These are phyloP conservation scores for Mycena vulgaris DNA, from an alignment of 768 basidiomycete species.

Conservation along the genomic window DNA sequence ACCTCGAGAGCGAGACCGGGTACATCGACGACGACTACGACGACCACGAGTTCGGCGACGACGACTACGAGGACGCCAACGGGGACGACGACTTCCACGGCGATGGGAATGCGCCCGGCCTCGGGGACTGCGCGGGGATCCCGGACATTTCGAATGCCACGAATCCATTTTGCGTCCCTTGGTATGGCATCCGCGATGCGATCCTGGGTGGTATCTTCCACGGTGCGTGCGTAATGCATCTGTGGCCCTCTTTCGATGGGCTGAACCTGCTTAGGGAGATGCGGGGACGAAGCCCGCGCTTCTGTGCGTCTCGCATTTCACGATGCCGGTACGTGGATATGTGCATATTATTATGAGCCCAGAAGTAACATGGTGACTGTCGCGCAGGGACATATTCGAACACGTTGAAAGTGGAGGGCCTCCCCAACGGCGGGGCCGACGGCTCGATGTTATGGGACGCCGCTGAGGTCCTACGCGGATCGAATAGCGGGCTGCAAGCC, in stretches of 20 bases:
- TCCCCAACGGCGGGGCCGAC: slow-evolving; percentile 22
- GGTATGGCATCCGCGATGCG: too few species aligned
- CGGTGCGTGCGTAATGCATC: not conserved
- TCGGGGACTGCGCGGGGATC: not conserved
- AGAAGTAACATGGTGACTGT: too few species aligned
- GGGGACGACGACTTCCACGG: not conserved
- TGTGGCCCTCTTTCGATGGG: not conserved
- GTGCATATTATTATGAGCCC: too few species aligned
- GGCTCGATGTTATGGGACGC: slow-evolving; percentile 22
- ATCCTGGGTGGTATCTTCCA: slow-evolving; percentile 12
- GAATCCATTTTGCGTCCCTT: slow-evolving; percentile 10
- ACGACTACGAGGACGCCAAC: not conserved
- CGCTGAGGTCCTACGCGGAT: not conserved
- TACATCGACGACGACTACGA: too few species aligned
- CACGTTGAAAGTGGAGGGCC: slow-evolving; percentile 10
- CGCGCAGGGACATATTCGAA: slow-evolving; percentile 19
- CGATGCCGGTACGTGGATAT: slow-evolving; percentile 2
- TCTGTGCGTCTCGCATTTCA: slow-evolving; percentile 9
- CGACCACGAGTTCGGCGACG: too few species aligned
- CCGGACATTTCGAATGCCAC: not conserved
- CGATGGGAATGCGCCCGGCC: not conserved
- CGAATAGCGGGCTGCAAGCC: slow-evolving; percentile 5
- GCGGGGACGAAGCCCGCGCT: not conserved
- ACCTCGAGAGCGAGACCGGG: too few species aligned
- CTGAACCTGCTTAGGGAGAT: not conserved